These are phyloP conservation scores for Exophiala sideris DNA, from an alignment of 2,329 filamentous ascomycete species.

Conservation along the genomic window DNA sequence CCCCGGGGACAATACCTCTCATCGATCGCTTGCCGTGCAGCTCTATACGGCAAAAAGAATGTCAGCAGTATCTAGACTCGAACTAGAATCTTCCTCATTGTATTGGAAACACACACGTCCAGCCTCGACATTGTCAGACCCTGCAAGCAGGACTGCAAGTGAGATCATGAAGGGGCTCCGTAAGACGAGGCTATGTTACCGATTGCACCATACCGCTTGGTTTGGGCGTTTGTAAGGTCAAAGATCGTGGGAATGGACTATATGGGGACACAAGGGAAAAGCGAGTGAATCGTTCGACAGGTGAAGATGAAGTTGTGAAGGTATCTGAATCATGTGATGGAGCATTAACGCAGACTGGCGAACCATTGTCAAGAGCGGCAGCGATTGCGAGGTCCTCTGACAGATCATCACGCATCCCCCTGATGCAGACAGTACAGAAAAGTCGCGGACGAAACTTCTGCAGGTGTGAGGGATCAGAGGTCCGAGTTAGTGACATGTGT, in stretches of 20 bases:
- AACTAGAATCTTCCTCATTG: slow-evolving; percentile 7
- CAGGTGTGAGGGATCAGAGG: no score
- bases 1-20: no score
- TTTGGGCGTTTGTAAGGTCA: background rate
- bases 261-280: background rate
- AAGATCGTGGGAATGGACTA: background rate
- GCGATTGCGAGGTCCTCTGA: no score
- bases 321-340: background rate
- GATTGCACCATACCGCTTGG: slow-evolving; percentile 5
- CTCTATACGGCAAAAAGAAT: background rate
- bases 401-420: no score
- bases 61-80: slow-evolving; percentile 2
- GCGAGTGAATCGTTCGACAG: background rate
- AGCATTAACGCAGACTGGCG: background rate
- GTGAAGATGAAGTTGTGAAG: background rate
- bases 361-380: no score
- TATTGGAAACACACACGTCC: slow-evolving; percentile 5
- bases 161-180: slow-evolving; percentile 3
- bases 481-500: no score
- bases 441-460: no score
- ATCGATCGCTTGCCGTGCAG: no score
- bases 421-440: no score
- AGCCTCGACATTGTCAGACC: background rate
- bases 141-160: background rate
- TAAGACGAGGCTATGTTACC: slow-evolving; percentile 2